A percentile compares a stretch with the other conserved stretches of the same genome.
Conservation (phyloP, 2,329 filamentous ascomycete genomes). For the Neofusicoccum cordaticola region DNA sequence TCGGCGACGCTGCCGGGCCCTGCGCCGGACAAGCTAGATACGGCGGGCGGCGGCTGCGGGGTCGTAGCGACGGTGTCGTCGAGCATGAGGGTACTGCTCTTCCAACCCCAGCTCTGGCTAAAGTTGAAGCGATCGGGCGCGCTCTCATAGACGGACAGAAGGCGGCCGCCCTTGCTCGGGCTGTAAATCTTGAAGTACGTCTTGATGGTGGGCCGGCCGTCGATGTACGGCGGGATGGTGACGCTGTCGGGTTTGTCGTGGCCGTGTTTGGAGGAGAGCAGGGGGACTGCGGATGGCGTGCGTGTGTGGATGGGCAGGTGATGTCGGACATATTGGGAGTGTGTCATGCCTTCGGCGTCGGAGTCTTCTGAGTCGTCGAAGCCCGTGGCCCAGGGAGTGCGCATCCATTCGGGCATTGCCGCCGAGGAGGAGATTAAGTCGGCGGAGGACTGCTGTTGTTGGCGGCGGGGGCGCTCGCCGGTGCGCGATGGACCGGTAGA, state of each 20-base stretch:
- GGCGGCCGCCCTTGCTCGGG: slow-evolving; percentile 56
- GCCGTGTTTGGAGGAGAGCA: background rate
- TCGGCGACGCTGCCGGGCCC: slow-evolving; percentile 15
- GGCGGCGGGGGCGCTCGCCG: background rate
- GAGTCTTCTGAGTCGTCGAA: background rate
- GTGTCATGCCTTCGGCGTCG: background rate
- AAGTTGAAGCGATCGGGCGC: slow-evolving; percentile 60
- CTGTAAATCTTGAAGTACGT: slow-evolving; percentile 63
- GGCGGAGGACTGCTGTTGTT: background rate
- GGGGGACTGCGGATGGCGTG: background rate
- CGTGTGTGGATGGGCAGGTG: background rate
- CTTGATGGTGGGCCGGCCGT: slow-evolving; percentile 55
- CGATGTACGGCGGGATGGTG: slow-evolving; percentile 50
- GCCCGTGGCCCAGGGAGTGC: background rate
- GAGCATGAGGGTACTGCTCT: slow-evolving; percentile 57
- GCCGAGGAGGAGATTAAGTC: background rate
- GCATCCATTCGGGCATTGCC: slow-evolving; percentile 7
- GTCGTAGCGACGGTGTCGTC: slow-evolving; percentile 38
- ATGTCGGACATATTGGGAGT: background rate
- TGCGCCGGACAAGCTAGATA: slow-evolving; percentile 32
- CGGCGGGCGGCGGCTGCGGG: slow-evolving; percentile 18
- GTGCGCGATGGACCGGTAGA: slow-evolving; percentile 23
- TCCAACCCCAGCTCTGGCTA: slow-evolving; percentile 61
- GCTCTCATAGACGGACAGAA: slow-evolving; percentile 58
- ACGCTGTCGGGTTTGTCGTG: slow-evolving; percentile 24